phyloP scores from a whole-genome alignment of 208 protist genomes.

The Wallacemonas sp. region DNA sequence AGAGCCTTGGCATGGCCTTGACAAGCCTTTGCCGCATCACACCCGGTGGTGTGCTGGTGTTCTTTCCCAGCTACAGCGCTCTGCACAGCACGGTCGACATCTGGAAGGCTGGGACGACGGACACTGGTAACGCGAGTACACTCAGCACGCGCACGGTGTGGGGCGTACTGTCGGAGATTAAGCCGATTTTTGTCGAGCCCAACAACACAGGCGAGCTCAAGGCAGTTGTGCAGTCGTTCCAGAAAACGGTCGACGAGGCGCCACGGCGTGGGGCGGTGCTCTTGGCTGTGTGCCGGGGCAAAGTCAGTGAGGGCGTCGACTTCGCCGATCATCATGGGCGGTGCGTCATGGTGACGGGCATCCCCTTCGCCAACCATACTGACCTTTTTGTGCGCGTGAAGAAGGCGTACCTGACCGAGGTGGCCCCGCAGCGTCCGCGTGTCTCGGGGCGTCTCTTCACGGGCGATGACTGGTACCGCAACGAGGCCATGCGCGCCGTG shows the following conservation, averaged over 20 bases:
- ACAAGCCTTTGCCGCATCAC: slow-evolving; percentile 88
- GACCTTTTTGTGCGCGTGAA: slow-evolving; percentile 90
- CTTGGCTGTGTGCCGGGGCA: slow-evolving; percentile 97
- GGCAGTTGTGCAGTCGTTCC: slow-evolving; percentile 63
- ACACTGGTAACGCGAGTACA: background rate
- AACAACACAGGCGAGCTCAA: slow-evolving; percentile 41
- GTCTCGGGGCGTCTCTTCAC: slow-evolving; percentile 79
- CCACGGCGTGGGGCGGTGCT: slow-evolving; percentile 86
- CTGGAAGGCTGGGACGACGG: slow-evolving; percentile 52
- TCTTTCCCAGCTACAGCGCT: slow-evolving; percentile 95
- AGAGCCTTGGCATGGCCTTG: slow-evolving; percentile 77
- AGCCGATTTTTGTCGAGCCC: slow-evolving; percentile 89
- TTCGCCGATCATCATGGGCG: slow-evolving; percentile 95
- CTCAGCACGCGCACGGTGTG: slow-evolving; percentile 74
- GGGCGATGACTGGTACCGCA: slow-evolving; percentile 94
- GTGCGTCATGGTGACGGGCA: slow-evolving; percentile 94
- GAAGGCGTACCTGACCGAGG: slow-evolving; percentile 64
- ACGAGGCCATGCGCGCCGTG: slow-evolving; percentile 94
- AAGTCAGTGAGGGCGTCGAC: slow-evolving; percentile 97
- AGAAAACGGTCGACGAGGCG: slow-evolving; percentile 55
- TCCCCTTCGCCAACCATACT: slow-evolving; percentile 91
- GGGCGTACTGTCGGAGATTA: slow-evolving; percentile 73
- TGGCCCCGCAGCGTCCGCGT: slow-evolving; percentile 59
- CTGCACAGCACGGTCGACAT: slow-evolving; percentile 70
- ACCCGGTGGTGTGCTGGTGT: slow-evolving; percentile 96